Conservation (phyloP, 495 filamentous ascomycete genomes). For the Aspergillus baeticus region DNA sequence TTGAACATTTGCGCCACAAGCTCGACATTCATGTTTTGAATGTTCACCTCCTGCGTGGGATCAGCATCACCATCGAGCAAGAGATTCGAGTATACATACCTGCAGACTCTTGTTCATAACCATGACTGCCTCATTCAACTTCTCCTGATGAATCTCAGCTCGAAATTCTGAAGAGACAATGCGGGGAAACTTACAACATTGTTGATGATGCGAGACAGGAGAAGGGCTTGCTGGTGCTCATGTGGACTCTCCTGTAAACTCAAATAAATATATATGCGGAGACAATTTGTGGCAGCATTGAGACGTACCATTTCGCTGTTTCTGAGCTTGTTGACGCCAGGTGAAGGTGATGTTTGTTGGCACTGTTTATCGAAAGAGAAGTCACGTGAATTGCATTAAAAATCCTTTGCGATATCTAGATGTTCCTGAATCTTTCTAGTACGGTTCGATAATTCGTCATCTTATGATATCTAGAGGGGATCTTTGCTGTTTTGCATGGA, state of each 20-base stretch:
- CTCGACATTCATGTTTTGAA: constrained; percentile 98
- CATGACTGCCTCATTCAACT: constrained; percentile 92
- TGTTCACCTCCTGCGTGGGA: constrained; percentile 78
- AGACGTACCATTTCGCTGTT: constrained; percentile 22
- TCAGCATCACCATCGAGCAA: neutral
- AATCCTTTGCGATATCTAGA: too few relatives aligned
- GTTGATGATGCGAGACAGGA: constrained; percentile 92
- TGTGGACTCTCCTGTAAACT: constrained; percentile 82
- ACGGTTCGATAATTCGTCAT: too few relatives aligned
- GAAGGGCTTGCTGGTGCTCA: constrained; percentile 92
- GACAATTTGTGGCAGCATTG: too few relatives aligned
- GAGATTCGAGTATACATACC: constrained; percentile 41
- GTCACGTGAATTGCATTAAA: neutral
- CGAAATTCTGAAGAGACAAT: neutral
- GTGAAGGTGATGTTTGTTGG: constrained; percentile 17
- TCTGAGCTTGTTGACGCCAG: neutral
- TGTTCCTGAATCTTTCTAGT: too few relatives aligned
- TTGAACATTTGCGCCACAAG: constrained; percentile 99
- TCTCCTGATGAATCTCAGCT: constrained; percentile 63
- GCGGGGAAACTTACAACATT: constrained; percentile 70
- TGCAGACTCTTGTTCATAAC: constrained; percentile 89
- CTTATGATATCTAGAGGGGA: too few relatives aligned
- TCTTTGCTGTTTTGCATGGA: too few relatives aligned
- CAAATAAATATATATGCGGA: neutral
- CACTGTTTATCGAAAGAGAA: neutral